phyloP scores from a whole-genome alignment of 306 rosid genomes.

The Quercus glauca region DNA sequence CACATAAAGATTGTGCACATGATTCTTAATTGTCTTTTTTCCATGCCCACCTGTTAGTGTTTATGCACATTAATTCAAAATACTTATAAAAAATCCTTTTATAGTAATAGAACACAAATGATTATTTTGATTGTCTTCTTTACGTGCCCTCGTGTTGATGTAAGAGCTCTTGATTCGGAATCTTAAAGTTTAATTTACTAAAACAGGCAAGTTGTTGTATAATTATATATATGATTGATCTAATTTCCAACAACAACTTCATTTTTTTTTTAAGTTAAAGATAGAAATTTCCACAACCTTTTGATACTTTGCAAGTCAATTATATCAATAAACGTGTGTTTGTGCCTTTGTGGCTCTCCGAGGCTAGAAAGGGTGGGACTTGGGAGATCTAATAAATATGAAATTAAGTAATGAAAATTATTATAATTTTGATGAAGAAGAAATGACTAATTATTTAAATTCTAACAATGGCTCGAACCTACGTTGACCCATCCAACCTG shows the following conservation, averaged over 20 bases:
- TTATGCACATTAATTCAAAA: neutral
- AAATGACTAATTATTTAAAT: neutral
- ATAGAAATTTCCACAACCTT: neutral
- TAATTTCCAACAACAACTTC: neutral
- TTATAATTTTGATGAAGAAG: neutral
- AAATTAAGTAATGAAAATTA: neutral
- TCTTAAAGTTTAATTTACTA: slow-evolving; percentile 19
- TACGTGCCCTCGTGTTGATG: slow-evolving; percentile 16
- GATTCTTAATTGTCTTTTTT: slow-evolving; percentile 2
- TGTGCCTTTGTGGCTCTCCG: no score
- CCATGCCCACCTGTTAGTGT: neutral
- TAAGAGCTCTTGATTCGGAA: slow-evolving; percentile 26
- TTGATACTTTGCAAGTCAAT: neutral
- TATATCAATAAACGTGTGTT: slow-evolving; percentile 12
- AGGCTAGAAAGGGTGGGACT: no score
- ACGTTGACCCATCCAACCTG: neutral
- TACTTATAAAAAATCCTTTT: neutral
- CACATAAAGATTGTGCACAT: neutral
- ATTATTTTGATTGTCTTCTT: slow-evolving; percentile 5
- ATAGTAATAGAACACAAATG: neutral
- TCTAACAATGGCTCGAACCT: neutral
- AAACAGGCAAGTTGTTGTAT: neutral
- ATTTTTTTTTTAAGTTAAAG: no score
- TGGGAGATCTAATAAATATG: no score
- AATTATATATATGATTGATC: slow-evolving; percentile 11